Conservation (phyloP, 371 early-diverging fungal species). For the Apophysomyces sp. region DNA sequence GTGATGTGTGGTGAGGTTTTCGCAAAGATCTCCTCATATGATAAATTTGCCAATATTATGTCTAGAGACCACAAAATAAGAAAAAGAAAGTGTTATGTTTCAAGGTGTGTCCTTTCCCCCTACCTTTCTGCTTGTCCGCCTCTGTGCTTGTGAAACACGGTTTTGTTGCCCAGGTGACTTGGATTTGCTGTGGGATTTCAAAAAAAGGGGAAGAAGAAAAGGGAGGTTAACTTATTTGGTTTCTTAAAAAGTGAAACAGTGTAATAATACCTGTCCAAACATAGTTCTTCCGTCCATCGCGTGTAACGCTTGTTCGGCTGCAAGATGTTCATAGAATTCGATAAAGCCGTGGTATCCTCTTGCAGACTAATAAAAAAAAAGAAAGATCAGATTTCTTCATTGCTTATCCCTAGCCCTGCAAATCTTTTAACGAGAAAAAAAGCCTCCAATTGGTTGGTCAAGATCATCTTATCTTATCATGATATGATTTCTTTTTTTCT, state of each 20-base stretch:
- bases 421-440: background rate
- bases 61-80: background rate
- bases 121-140: background rate
- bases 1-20: slow-evolving; percentile 81
- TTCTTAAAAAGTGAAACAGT: background rate
- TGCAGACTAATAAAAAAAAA: slow-evolving; percentile 7
- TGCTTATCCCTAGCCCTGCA: background rate
- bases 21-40: slow-evolving; percentile 67
- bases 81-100: background rate
- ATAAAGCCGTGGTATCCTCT: slow-evolving; percentile 75
- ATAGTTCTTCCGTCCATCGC: slow-evolving; percentile 73
- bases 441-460: background rate
- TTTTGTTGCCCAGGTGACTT: slow-evolving; percentile 20
- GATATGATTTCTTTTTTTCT: background rate
- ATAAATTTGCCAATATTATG: slow-evolving; percentile 12
- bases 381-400: background rate
- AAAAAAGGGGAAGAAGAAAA: background rate
- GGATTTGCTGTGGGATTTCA: slow-evolving; percentile 30
- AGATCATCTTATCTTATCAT: background rate
- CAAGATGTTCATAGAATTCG: slow-evolving; percentile 69
- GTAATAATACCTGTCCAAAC: slow-evolving; percentile 43
- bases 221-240: no score
- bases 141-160: slow-evolving; percentile 6
- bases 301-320: slow-evolving; percentile 73
- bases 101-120: background rate